A percentile compares a stretch with the other conserved stretches of the same genome.
These are phyloP conservation scores for Yamadazyma mexicana DNA, from an alignment of 1,139 yeast genomes.

Conservation along the genomic window DNA sequence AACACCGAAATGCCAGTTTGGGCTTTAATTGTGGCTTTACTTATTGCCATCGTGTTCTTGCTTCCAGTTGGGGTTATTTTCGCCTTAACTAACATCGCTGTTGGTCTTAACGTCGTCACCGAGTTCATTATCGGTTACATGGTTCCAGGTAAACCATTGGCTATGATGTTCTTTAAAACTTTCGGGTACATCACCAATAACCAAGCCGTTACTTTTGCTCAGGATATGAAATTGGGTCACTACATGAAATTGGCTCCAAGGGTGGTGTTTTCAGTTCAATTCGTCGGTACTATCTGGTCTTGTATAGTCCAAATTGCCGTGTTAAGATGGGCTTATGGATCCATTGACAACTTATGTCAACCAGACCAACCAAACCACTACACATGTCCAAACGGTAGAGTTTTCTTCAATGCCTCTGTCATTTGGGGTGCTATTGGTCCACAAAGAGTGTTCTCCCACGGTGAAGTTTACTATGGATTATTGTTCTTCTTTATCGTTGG, in stretches of 20 bases:
- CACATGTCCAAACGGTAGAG: constrained; percentile 47
- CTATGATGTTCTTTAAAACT: constrained; percentile 50
- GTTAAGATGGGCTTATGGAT: constrained; percentile 43
- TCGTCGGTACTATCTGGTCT: constrained; percentile 48
- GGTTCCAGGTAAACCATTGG: constrained; percentile 49
- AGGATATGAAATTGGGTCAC: constrained; percentile 56
- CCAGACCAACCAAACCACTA: constrained; percentile 39
- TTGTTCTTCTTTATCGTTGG: constrained; percentile 46
- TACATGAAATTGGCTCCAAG: constrained; percentile 55
- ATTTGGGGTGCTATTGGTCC: constrained; percentile 52
- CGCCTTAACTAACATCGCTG: constrained; percentile 43
- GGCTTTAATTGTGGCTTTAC: constrained; percentile 37
- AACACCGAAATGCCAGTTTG: constrained; percentile 46
- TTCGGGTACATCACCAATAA: constrained; percentile 52
- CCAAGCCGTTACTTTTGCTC: constrained; percentile 54
- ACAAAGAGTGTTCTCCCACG: constrained; percentile 37
- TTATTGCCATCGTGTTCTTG: constrained; percentile 42
- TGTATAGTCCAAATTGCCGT: constrained; percentile 46
- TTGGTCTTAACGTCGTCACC: constrained; percentile 47
- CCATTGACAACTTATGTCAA: constrained; percentile 50
- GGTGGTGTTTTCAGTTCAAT: constrained; percentile 42
- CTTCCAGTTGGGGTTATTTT: constrained; percentile 45
- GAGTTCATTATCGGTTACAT: constrained; percentile 48
- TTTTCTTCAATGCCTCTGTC: constrained; percentile 46
- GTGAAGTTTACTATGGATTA: constrained; percentile 38